Evolutionary conservation across 1,284 basidiomycete genomes (phyloP).

Genomic region (Laetiporus sulphureus): DNA sequence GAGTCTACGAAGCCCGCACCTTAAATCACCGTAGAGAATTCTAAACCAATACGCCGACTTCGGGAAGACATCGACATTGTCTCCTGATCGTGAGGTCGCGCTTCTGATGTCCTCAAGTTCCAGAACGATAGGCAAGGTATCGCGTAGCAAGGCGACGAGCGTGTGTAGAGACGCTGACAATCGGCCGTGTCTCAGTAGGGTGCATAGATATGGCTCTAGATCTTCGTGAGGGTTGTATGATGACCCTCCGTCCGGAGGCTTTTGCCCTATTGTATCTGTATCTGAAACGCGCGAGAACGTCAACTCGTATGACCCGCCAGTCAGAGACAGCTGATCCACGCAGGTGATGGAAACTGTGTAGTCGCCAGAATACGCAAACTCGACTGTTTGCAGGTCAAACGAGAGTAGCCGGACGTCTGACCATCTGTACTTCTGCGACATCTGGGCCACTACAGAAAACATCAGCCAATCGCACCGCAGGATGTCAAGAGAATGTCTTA

Average conservation of each 20-base stretch:
- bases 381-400: slow-evolving; percentile 86
- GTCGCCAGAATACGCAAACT: slow-evolving; percentile 70
- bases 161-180: slow-evolving; percentile 56
- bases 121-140: slow-evolving; percentile 67
- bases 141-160: slow-evolving; percentile 59
- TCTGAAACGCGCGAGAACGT: slow-evolving; percentile 52
- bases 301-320: slow-evolving; percentile 64
- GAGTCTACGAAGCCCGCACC: slow-evolving; percentile 30
- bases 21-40: slow-evolving; percentile 59
- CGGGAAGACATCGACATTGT: slow-evolving; percentile 56
- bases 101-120: slow-evolving; percentile 58
- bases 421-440: slow-evolving; percentile 68
- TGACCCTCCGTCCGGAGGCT: slow-evolving; percentile 11
- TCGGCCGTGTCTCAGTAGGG: slow-evolving; percentile 55
- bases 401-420: slow-evolving; percentile 71
- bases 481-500: slow-evolving; percentile 19
- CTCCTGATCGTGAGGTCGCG: slow-evolving; percentile 29
- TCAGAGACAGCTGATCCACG: slow-evolving; percentile 59
- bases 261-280: slow-evolving; percentile 12
- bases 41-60: slow-evolving; percentile 80
- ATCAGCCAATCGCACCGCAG: slow-evolving; percentile 5
- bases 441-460: slow-evolving; percentile 61
- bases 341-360: slow-evolving; percentile 71
- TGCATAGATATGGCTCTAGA: slow-evolving; percentile 62
- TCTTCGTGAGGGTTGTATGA: slow-evolving; percentile 64